Evolutionary conservation across 805 yeast genomes (phyloP).

Genomic region (Wickerhamiella sorbophila): DNA sequence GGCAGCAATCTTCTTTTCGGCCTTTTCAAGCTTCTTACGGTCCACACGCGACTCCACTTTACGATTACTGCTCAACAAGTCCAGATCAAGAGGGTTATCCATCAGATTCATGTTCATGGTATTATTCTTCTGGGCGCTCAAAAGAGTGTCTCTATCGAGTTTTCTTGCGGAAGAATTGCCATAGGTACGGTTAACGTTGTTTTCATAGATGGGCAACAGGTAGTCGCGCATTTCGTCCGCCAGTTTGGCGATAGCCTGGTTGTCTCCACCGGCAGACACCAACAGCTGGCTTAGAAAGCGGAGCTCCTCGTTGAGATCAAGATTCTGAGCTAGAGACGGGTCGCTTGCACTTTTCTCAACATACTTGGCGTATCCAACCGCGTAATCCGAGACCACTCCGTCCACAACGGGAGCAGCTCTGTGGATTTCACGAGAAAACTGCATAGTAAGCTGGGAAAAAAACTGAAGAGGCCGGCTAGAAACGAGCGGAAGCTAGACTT

Average conservation of each 20-base stretch:
- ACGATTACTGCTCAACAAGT: constrained; percentile 62
- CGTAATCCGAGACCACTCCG: constrained; percentile 77
- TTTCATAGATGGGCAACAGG: constrained; percentile 35
- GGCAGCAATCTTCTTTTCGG: constrained; percentile 93
- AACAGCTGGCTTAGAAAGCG: constrained; percentile 50
- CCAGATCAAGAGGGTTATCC: constrained; percentile 52
- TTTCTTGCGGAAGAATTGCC: constrained; percentile 79
- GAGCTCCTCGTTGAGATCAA: constrained; percentile 56
- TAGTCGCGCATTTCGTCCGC: constrained; percentile 35
- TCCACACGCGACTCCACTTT: constrained; percentile 90
- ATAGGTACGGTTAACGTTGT: constrained; percentile 30
- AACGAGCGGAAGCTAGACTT: neutral
- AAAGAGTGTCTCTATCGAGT: constrained; percentile 51
- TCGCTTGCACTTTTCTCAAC: constrained; percentile 66
- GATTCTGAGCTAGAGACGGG: constrained; percentile 60
- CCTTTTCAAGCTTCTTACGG: constrained; percentile 90
- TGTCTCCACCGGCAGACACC: constrained; percentile 69
- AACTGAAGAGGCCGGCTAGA: neutral
- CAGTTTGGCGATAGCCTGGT: constrained; percentile 38
- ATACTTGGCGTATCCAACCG: constrained; percentile 77
- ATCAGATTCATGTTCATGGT: constrained; percentile 57
- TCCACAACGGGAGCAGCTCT: constrained; percentile 80
- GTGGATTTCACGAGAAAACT: constrained; percentile 41
- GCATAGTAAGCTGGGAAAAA: neutral
- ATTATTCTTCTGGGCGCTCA: constrained; percentile 54